Conservation (phyloP, 352 stramenopile species). For the Pythium pyrilobum region DNA sequence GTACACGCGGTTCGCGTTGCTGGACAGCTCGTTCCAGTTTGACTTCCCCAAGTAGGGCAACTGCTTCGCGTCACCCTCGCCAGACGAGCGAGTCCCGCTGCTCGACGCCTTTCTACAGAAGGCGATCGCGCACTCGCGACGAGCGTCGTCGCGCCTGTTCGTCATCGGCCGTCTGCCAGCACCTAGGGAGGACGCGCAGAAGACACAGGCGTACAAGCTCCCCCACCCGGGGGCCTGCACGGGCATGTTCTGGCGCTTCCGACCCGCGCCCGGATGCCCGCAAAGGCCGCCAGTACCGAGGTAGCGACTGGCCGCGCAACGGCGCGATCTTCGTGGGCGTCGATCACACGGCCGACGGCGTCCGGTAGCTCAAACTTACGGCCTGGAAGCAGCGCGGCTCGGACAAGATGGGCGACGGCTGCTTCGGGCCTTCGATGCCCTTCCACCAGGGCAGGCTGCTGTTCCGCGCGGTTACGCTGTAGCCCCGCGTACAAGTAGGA, state of each 20-base stretch:
- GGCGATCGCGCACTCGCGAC: too few relatives aligned
- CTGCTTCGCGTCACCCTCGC: too few relatives aligned
- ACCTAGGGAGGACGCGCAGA: not conserved
- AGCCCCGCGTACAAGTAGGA: too few relatives aligned
- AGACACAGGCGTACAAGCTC: not conserved
- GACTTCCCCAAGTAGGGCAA: too few relatives aligned
- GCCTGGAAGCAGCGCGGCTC: conserved; percentile 1
- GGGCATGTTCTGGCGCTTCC: conserved; percentile 4
- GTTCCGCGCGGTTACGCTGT: not conserved
- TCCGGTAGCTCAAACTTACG: conserved; percentile 1
- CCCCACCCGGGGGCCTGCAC: conserved; percentile 9
- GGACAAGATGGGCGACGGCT: not conserved
- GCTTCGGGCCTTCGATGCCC: conserved; percentile 2
- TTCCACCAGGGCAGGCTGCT: conserved; percentile 4
- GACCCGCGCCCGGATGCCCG: not conserved
- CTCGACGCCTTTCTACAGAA: too few relatives aligned
- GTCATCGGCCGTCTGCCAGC: too few relatives aligned
- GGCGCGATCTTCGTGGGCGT: conserved; percentile 5
- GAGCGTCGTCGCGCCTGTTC: too few relatives aligned
- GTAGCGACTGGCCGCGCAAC: conserved; percentile 2
- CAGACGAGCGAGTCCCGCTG: too few relatives aligned
- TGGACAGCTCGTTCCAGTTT: too few relatives aligned
- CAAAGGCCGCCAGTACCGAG: too few relatives aligned
- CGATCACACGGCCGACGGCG: not conserved
- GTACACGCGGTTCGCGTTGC: too few relatives aligned